Base-by-base conservation (phyloP, 176 grass and related monocot species). In the Oryza rufipogon region DNA sequence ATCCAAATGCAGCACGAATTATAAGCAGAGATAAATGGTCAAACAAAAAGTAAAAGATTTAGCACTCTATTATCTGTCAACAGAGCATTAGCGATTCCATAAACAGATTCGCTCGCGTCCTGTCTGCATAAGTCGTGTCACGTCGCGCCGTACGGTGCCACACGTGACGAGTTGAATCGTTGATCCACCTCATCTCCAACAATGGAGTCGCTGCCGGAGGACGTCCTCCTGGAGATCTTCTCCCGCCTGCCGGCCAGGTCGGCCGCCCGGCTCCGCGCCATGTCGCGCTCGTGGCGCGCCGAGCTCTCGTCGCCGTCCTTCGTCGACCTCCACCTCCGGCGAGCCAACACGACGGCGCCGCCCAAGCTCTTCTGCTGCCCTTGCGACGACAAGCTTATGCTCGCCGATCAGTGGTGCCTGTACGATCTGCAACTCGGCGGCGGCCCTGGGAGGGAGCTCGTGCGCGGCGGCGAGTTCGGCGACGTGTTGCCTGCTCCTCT, bases 171-270 rank as follows among this genome's bases (percentile, higher is more conserved):
- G 30, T 32, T 32, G 30, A 10, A 51, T 5, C 9, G 48, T 16
- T 51, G 48, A 51, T 51, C 38, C 0, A 7, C 5, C 48, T 51
- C 12, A 16, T 51, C 48, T 16, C 1, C 46, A 14, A 16, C 48
- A 2, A 51, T 51, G 48, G 12, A 5, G 14, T 51, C 48, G 48
- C 13, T 51, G 48, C 48, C 48, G 12, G 48, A 51, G 13, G 48
- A 51, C 48, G 26, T 49, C 71, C 1, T 73, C 71, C 23, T 73
- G 22, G 71, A 74, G 23, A 74, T 49, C 71, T 46, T 74, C 45
- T 25, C 71, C 46, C 48, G 28, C 71, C 6, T 74, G 44, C 71
- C 44, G 71, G 44, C 23, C 44, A 74, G 48, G 23, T 74, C 71
- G 6, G 23, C 48, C 44, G 2, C 22, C 71, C 44, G 71, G 23